phyloP scores from a whole-genome alignment of 2,329 filamentous ascomycete genomes.

The Thelonectria blattea region DNA sequence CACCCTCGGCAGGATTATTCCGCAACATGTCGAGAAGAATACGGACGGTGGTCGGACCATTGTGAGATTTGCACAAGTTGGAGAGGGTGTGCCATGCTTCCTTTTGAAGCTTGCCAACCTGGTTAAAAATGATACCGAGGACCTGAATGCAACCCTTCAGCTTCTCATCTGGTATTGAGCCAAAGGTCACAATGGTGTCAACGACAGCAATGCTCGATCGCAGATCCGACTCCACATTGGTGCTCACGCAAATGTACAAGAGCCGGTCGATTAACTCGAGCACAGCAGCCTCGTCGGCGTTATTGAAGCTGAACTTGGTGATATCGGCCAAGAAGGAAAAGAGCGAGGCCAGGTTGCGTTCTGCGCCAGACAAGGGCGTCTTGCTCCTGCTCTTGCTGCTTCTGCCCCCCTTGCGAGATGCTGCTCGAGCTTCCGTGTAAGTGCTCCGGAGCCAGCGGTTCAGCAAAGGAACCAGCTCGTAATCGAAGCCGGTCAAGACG shows the following conservation, averaged over 20 bases:
- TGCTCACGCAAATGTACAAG: conserved; percentile 71
- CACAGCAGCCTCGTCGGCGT: conserved; percentile 67
- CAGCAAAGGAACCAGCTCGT: conserved; percentile 67
- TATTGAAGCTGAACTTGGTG: conserved; percentile 77
- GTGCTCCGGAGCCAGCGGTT: conserved; percentile 64
- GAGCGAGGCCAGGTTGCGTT: conserved; percentile 66
- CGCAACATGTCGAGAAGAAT: conserved; percentile 68
- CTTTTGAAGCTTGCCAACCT: conserved; percentile 65
- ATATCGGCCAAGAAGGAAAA: conserved; percentile 71
- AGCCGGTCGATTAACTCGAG: conserved; percentile 66
- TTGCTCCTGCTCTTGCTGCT: conserved; percentile 47
- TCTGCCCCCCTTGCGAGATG: conserved; percentile 53
- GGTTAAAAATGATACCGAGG: conserved; percentile 73
- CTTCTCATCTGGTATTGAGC: conserved; percentile 67
- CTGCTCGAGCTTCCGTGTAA: conserved; percentile 59
- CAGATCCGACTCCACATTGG: conserved; percentile 68
- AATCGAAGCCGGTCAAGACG: conserved; percentile 70
- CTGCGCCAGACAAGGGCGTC: conserved; percentile 55
- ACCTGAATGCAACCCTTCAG: conserved; percentile 72
- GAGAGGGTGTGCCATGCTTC: conserved; percentile 73
- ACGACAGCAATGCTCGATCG: conserved; percentile 71
- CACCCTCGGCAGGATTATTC: conserved; percentile 52
- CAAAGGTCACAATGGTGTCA: conserved; percentile 74
- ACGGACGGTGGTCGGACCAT: conserved; percentile 71
- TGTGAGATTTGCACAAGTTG: conserved; percentile 75